Base-by-base conservation (phyloP, 1,284 basidiomycete genomes). In the Meripilus lineatus region DNA sequence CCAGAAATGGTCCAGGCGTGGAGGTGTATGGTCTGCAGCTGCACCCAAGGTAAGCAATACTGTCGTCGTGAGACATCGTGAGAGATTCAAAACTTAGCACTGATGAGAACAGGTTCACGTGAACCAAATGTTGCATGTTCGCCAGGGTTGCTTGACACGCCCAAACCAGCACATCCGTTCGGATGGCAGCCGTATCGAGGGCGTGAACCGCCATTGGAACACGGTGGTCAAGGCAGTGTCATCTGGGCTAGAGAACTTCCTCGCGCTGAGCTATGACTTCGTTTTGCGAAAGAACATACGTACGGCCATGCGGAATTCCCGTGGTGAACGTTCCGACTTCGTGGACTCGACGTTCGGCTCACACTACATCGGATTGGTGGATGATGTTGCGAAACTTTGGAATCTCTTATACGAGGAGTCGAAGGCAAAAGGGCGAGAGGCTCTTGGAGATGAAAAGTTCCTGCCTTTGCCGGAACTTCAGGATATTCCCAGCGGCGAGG, bases 121-220 rank as follows among this genome's bases (percentile, higher is more conserved):
- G 2, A 52, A 57, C 2, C 59, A 61, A 46, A 30, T 62, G 10
- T 15, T 21, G 2, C 60, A 62, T 37, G 54, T 59, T 3, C 14
- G 24, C 13, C 55, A 57, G 33, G 60, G 58, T 1, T 62, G 60
- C 32, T 49, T 62, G 1, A 36, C 51, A 0, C 50, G 60, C 0
- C 37, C 44, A 0, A 50, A 53, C 2, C 22, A 53, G 8, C 55
- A 59, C 24, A 37, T 62, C 6, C 35, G 40, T 3, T 46, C 54
- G 3, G 60, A 62, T 36, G 57, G 59, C 3, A 55, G 52, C 30
- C 54, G 50, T 10, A 56, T 58, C 26, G 57, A 58, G 32, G 52
- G 53, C 1, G 49, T 54, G 0, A 55, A 62, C 41, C 58, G 58
- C 22, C 50, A 50, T 3, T 61, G 55, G 58, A 59, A 59, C 40